A percentile compares a stretch with the other conserved stretches of the same genome.
Conservation (phyloP, 2,329 filamentous ascomycete species). For the Colletotrichum nymphaeae region DNA sequence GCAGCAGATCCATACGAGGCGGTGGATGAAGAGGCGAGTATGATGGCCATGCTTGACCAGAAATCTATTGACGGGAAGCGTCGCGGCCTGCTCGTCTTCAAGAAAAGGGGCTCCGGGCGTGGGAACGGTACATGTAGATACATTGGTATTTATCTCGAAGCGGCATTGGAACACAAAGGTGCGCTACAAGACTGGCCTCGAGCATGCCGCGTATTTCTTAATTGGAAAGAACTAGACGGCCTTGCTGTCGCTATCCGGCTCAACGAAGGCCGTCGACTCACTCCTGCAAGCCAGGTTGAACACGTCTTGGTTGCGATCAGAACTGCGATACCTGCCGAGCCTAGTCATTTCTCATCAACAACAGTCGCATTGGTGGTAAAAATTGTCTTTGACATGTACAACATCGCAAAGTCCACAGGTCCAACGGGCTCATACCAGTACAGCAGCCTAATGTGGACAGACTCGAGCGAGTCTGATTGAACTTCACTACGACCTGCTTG, state of each 20-base stretch:
- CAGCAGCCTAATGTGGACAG: no score
- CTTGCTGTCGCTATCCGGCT: neutral
- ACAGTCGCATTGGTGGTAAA: neutral
- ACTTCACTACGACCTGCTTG: no score
- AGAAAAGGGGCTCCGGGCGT: neutral
- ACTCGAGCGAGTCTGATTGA: no score
- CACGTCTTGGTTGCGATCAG: neutral
- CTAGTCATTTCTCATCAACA: neutral
- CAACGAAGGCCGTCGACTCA: no score
- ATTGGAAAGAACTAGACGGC: neutral
- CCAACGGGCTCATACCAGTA: no score
- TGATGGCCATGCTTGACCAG: constrained; percentile 1
- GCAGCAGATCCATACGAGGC: neutral
- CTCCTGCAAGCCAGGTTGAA: neutral
- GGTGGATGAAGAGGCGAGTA: no score
- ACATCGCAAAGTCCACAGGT: no score
- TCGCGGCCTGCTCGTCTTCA: neutral
- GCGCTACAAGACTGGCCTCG: neutral
- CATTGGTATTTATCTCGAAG: constrained; percentile 1
- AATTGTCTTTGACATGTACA: neutral
- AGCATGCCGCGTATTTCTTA: neutral
- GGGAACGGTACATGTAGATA: neutral
- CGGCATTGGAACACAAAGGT: neutral
- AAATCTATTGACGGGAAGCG: neutral
- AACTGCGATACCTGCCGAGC: neutral